Evolutionary conservation across 495 filamentous ascomycete genomes (phyloP).

Genomic region (Penicillium silybi): DNA sequence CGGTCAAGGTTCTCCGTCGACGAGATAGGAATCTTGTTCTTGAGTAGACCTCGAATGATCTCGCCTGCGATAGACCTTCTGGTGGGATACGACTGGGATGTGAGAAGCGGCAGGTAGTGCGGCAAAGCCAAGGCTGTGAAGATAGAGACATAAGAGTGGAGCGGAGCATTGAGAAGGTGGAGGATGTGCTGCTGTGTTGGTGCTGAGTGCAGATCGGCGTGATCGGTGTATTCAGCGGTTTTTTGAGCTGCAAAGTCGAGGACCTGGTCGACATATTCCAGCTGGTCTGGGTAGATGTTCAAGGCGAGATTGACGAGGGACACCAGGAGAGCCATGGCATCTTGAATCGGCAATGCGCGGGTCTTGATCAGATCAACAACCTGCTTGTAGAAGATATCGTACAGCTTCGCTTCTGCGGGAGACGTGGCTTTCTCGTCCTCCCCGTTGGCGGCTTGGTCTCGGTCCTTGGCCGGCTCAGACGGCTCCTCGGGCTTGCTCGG

Average conservation of each 20-base stretch:
- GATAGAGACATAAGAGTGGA: conserved; percentile 84
- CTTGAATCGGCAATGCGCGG: conserved; percentile 87
- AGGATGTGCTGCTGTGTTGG: conserved; percentile 85
- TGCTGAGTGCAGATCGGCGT: conserved; percentile 86
- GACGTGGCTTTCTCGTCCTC: conserved; percentile 54
- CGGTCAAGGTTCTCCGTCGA: conserved; percentile 78
- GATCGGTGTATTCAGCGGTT: conserved; percentile 84
- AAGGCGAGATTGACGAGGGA: conserved; percentile 90
- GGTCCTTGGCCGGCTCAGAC: conserved; percentile 13
- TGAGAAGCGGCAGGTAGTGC: conserved; percentile 82
- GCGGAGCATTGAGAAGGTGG: conserved; percentile 78
- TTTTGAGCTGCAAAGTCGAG: conserved; percentile 85
- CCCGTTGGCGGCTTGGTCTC: conserved; percentile 16
- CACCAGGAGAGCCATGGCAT: conserved; percentile 87
- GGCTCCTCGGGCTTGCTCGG: conserved; percentile 20
- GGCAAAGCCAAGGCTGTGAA: conserved; percentile 92
- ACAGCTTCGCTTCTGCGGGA: conserved; percentile 81
- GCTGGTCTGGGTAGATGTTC: conserved; percentile 86
- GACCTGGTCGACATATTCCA: conserved; percentile 96
- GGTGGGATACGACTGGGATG: conserved; percentile 90
- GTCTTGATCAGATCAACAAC: conserved; percentile 88
- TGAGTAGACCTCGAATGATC: conserved; percentile 72
- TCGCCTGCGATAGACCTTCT: conserved; percentile 86
- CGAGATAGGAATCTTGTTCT: conserved; percentile 73
- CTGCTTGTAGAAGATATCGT: conserved; percentile 97